These are phyloP conservation scores for Botrytis pseudocinerea DNA, from an alignment of 2,329 filamentous ascomycete genomes.

Conservation along the genomic window DNA sequence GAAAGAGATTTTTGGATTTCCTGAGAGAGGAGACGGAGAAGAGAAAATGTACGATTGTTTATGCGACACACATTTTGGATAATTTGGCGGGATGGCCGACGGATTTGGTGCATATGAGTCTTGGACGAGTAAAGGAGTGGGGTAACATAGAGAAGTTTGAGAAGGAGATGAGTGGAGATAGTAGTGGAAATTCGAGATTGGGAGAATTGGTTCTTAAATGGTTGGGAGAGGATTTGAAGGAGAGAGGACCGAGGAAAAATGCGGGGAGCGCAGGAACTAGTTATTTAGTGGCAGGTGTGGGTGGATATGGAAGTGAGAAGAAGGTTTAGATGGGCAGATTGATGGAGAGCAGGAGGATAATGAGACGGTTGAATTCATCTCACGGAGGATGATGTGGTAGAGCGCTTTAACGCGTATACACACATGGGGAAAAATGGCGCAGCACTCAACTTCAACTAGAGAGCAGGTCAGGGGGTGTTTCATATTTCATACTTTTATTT, in stretches of 20 bases:
- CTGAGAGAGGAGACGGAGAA: conserved; percentile 82
- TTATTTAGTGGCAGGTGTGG: conserved; percentile 57
- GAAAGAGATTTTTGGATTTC: conserved; percentile 82
- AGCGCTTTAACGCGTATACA: not conserved
- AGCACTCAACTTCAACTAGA: conserved; percentile 23
- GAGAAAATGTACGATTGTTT: conserved; percentile 86
- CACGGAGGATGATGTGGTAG: not conserved
- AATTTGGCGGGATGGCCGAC: conserved; percentile 94
- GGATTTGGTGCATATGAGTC: conserved; percentile 92
- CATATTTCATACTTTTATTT: conserved; percentile 3
- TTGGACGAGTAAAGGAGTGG: conserved; percentile 86
- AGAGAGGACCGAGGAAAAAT: conserved; percentile 70
- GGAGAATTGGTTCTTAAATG: conserved; percentile 86
- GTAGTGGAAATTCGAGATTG: conserved; percentile 74
- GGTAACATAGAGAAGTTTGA: conserved; percentile 71
- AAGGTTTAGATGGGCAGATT: conserved; percentile 26
- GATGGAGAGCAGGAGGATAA: not conserved
- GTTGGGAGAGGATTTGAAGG: conserved; percentile 77
- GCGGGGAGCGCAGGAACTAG: conserved; percentile 47
- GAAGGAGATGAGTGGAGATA: conserved; percentile 50
- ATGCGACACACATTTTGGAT: conserved; percentile 95
- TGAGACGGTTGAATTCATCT: not conserved
- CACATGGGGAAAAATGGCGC: conserved; percentile 5
- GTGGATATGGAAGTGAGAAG: conserved; percentile 64
- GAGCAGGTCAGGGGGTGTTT: not conserved